These are phyloP conservation scores for Boletus sp. DNA, from an alignment of 768 basidiomycete species.

Conservation along the genomic window DNA sequence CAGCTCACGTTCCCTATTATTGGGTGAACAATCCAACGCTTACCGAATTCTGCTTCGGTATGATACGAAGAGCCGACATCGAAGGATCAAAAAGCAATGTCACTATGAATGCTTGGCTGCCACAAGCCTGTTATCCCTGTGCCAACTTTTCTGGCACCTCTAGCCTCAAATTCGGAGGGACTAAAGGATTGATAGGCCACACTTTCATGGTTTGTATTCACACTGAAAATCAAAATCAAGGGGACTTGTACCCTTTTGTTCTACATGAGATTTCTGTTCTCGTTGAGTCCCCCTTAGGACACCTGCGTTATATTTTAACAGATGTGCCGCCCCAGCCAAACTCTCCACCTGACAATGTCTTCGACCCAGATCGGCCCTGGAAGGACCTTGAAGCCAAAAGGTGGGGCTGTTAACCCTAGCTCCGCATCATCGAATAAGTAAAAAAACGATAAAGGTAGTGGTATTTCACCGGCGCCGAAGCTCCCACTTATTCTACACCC, in stretches of 20 bases:
- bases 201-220: not conserved
- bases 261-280: conserved; percentile 79
- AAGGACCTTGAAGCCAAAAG: conserved; percentile 37
- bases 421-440: conserved; percentile 77
- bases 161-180: not conserved
- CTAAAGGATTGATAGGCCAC: not conserved
- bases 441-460: conserved; percentile 79
- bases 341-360: conserved; percentile 80
- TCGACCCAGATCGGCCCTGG: conserved; percentile 61
- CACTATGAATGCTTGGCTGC: not conserved
- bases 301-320: conserved; percentile 78
- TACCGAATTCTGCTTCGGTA: not conserved
- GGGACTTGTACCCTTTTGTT: conserved; percentile 26
- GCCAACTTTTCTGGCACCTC: not conserved
- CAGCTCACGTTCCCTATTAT: not conserved
- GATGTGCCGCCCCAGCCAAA: conserved; percentile 81
- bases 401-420: conserved; percentile 59
- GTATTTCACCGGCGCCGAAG: conserved; percentile 57
- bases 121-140: not conserved
- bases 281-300: conserved; percentile 76
- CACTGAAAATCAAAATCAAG: not conserved
- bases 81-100: not conserved
- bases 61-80: not conserved
- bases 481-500: not conserved
- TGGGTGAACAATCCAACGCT: not conserved